Percentiles rank a stretch among this genome's conserved stretches.
Conservation (phyloP, 2,329 filamentous ascomycete species). For the Beauveria medogensis region DNA sequence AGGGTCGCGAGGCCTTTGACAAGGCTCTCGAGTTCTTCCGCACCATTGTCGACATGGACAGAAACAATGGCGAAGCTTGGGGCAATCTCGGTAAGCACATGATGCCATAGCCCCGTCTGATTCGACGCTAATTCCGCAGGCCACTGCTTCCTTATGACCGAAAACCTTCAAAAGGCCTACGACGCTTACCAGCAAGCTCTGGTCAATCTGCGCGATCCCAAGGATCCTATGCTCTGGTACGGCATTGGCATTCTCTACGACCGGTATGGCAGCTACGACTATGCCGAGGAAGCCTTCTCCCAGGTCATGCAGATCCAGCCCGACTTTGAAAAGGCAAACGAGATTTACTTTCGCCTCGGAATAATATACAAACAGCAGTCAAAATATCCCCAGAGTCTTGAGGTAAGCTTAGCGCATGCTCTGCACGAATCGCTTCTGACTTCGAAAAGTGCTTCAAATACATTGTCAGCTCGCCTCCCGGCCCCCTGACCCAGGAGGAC, state of each 20-base stretch:
- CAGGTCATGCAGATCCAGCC: constrained; percentile 99
- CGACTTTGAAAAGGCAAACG: constrained; percentile 95
- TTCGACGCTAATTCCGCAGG: constrained; percentile 40
- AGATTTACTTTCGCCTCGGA: constrained; percentile 97
- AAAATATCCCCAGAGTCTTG: constrained; percentile 85
- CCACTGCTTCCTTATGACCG: constrained; percentile 99
- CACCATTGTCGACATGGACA: constrained; percentile 82
- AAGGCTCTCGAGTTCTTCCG: constrained; percentile 91
- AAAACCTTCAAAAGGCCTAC: constrained; percentile 94
- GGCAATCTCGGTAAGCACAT: constrained; percentile 70
- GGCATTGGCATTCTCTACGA: constrained; percentile 97
- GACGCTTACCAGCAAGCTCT: constrained; percentile 92
- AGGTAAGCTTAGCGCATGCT: constrained; percentile 48
- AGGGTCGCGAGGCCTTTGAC: constrained; percentile 86
- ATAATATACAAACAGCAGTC: constrained; percentile 99
- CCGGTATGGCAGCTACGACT: constrained; percentile 89
- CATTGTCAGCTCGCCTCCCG: constrained; percentile 86
- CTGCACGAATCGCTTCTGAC: neutral
- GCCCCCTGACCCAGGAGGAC: constrained; percentile 89
- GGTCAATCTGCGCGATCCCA: constrained; percentile 86
- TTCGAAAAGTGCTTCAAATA: constrained; percentile 82
- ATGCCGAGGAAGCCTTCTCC: constrained; percentile 95
- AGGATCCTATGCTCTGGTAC: constrained; percentile 98
- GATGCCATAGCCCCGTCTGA: neutral
- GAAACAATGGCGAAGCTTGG: constrained; percentile 89